phyloP scores from a whole-genome alignment of 2,329 filamentous ascomycete genomes.

The Lecanicillium sp. region DNA sequence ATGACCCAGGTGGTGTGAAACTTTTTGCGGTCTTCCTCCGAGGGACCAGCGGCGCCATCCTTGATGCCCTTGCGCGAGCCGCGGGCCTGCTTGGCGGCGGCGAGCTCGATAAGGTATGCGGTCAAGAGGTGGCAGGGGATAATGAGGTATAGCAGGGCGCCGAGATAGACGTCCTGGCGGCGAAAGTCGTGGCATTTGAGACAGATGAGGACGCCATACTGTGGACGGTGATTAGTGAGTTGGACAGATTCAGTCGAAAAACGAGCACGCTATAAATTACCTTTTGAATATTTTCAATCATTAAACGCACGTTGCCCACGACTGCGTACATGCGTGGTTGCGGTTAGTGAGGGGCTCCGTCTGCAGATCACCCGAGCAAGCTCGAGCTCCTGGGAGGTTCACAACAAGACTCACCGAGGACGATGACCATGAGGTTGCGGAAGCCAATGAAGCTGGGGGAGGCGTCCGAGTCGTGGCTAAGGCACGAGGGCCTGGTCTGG shows the following conservation, averaged over 20 bases:
- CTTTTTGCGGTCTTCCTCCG: constrained; percentile 53
- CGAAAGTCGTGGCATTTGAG: constrained; percentile 84
- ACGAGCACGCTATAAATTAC: constrained; percentile 33
- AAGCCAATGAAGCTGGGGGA: constrained; percentile 88
- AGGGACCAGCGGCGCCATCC: constrained; percentile 37
- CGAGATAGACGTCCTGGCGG: constrained; percentile 66
- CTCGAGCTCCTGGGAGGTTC: constrained; percentile 1
- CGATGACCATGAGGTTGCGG: constrained; percentile 91
- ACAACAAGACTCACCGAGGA: constrained; percentile 54
- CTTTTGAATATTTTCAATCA: constrained; percentile 97
- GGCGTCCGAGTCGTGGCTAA: constrained; percentile 72
- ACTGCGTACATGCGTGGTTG: constrained; percentile 42
- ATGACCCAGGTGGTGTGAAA: constrained; percentile 74
- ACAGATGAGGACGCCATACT: constrained; percentile 95
- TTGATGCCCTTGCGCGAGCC: constrained; percentile 50
- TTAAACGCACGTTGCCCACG: constrained; percentile 84
- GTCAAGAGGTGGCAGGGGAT: constrained; percentile 88
- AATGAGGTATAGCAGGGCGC: constrained; percentile 71
- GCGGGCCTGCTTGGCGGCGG: constrained; percentile 72
- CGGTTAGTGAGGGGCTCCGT: constrained; percentile 8
- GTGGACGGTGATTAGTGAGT: no score
- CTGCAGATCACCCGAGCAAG: neutral
- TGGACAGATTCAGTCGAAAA: neutral
- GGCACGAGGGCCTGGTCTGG: constrained; percentile 61
- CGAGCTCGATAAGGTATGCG: constrained; percentile 82